Base-by-base conservation (phyloP, 2,329 filamentous ascomycete genomes). In the Monosporascus ibericus region DNA sequence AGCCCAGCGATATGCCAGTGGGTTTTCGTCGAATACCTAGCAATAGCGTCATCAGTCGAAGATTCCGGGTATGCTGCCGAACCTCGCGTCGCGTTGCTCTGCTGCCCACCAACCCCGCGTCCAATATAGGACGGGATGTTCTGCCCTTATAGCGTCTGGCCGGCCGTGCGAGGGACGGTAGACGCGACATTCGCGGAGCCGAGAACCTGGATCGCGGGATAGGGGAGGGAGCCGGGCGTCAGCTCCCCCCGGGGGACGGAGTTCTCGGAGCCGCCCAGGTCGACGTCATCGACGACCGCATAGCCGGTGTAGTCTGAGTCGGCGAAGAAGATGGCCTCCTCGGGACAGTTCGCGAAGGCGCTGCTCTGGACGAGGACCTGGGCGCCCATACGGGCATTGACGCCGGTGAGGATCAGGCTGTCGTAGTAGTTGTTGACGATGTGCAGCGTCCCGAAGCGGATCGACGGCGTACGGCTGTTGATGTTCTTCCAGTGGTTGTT, bases 381-480 rank as follows among this genome's bases (percentile, higher is more conserved):
- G 2, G 79, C 77, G 7, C 72, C 73, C 56, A 74, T 68, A 46
- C 77, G 76, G 34, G 78, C 75, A 69, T 81, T 80, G 69, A 82
- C 75, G 24, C 75, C 78, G 44, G 75, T 72, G 4, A 64, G 68
- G 1, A 66, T 65, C 17, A 75, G 68, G 50, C 72, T 61, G 58
- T 71, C 66, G 65, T 74, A 79, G 65, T 75, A 78, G 62, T 70
- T 75, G 72, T 81, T 84, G 63, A 63, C 75, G 62, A 77, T 67
- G 69, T 88, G 85, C 11, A 72, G 82, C 42, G 80, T 86, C 27
- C 84, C 85, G 71, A 87, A 88, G 59, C 84, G 82, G 65, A 86
- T 65, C 3, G 77, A 81, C 5, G 85, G 85, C 0, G 70, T 72
- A 51, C 85, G 84, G 7, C 79, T 84, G 75, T 85, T 82, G 65